Base-by-base conservation (phyloP, 768 basidiomycete species). In the Leccinum disarticulatum region DNA sequence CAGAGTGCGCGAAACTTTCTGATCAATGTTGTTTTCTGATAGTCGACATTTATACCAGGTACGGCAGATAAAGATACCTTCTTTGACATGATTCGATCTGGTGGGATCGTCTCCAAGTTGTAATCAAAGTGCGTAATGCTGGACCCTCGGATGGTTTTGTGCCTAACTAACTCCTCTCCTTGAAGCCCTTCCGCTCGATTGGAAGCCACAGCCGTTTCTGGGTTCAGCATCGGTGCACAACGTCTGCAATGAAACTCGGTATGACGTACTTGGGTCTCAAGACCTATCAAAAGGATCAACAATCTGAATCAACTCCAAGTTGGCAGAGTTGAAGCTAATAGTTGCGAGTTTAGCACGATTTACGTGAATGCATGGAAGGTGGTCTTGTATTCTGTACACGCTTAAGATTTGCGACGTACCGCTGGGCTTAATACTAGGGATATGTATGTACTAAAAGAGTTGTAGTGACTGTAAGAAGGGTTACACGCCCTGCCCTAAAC, bases 41-140 rank as follows among this genome's bases (percentile, higher is more conserved):
- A 33, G 43, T 60, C 64, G 36, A 62, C 31, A 62, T 47, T 52
- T 54, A 46, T 35, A 38, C 10, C 66, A 88, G 88, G 77, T 58
- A 70, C 75, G 4, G 80, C 90, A 19, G 86, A 83, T 58, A 83
- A 87, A 74, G 87, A 90, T 61, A 82, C 85, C 57, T 94, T 94
- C 73, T 84, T 93, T 68, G 84, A 91, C 64, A 86, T 91, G 81
- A 91, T 94, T 66, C 82, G 87, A 58, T 86, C 89, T 46, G 91
- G 91, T 48, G 87, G 88, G 5, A 75, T 91, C 41, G 91, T 93
- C 43, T 88, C 91, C 19, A 92, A 84, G 70, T 75, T 76, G 54
- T 90, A 76, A 52, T 15, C 8, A 22, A 54, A 8, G 33, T 36
- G 43, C n/a, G 19, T 47, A 35, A 50, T 33, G 36, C 27, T n/a